Percentiles rank a stretch among this genome's conserved stretches.
These are phyloP conservation scores for Microascus cirrosus DNA, from an alignment of 2,329 filamentous ascomycete genomes.

Conservation along the genomic window DNA sequence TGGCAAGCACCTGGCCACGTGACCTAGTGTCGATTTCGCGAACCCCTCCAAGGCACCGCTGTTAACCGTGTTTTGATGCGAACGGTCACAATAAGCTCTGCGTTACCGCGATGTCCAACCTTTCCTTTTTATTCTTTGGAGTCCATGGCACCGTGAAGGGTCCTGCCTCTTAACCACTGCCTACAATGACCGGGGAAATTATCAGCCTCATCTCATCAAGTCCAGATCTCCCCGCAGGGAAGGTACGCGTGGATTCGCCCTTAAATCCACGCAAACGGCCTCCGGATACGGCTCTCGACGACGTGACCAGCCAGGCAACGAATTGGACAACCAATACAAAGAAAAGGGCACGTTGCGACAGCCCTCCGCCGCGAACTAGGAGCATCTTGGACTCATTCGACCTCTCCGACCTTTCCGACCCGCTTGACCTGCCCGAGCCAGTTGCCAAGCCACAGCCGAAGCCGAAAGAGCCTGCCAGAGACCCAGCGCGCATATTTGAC, in stretches of 20 bases:
- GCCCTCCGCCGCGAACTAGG: neutral
- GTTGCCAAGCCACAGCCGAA: neutral
- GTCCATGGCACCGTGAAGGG: neutral
- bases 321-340: neutral
- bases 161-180: neutral
- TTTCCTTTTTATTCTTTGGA: no score
- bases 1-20: neutral
- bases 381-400: neutral
- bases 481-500: neutral
- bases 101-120: neutral
- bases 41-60: neutral
- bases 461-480: neutral
- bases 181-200: constrained; percentile 16
- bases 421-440: neutral
- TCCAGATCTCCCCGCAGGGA: constrained; percentile 9
- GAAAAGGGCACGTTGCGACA: neutral
- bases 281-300: neutral
- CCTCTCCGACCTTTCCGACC: constrained; percentile 1
- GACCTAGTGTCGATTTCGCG: constrained; percentile 3
- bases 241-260: neutral
- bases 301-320: neutral
- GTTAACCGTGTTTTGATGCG: neutral
- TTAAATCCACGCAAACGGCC: neutral
- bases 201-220: constrained; percentile 26
- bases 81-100: neutral